Evolutionary conservation across 164 flowering plant genomes (phyloP), one percentile per base, ranked within the genome.

Genomic region (Chimonanthus salicifolius): DNA sequence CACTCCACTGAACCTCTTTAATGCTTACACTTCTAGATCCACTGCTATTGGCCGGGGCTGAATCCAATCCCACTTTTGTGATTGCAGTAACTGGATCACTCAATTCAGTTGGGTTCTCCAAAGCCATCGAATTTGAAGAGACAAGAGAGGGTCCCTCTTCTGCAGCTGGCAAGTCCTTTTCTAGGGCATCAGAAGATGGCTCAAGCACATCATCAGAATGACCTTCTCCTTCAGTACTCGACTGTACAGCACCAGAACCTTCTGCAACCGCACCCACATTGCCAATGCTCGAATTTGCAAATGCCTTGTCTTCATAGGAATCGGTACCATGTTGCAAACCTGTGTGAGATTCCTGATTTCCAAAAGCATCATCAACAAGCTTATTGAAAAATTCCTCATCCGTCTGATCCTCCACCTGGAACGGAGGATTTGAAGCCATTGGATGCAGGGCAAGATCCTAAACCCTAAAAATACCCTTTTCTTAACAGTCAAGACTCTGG

Each of bases 1-100:
- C 78, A 82, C 84, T 88, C 99, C 98, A 95, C 13, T 86, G 86
- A 16, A 95, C 93, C 82, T 90, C 94, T 83, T 92, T 93, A 71
- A 91, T 81, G 68, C 81, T 83, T 8, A 84, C 58, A 71, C 60
- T 74, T n/a, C 58, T 74, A 4, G 88, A 79, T 77, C 73, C 88
- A 74, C 68, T 71, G 70, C 76, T 72, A 48, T 79, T 70, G 54
- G 74, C 70, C 11, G 58, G 49, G 0, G 69, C 10, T 0, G 81
- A 50, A 62, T 83, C 85, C 3, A 73, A 60, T 58, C 46, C 62
- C 54, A 47, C 79, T 46, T 73, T 83, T 10, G 77, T 69, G 58
- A 69, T 77, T 6, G 11, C 21, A 47, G 47, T 75, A 54, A 46
- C 75, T 20, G 33, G 80, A 69, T 81, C 70, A 44, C 67, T 68